Percentiles rank a stretch among this genome's conserved stretches.
Evolutionary conservation across 306 rosid species (phyloP).

Genomic region (Acacia crassicarpa): DNA sequence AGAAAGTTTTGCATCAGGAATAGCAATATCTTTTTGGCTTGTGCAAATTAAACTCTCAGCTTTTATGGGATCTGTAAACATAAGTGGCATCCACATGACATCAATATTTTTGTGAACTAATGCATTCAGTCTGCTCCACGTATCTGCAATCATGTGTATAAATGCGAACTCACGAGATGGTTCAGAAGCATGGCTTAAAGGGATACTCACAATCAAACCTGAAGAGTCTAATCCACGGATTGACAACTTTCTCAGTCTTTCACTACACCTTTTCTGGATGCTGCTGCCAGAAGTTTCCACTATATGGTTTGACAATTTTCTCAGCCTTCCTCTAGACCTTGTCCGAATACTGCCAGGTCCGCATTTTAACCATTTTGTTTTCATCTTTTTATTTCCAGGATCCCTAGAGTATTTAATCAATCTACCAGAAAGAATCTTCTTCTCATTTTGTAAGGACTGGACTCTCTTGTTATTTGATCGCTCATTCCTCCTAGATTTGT

Average conservation of each 20-base stretch:
- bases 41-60: not conserved
- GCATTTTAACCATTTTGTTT: not conserved
- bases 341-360: constrained; percentile 24
- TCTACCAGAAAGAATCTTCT: not conserved
- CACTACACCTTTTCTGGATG: not conserved
- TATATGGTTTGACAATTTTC: not conserved
- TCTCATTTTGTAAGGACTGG: not conserved
- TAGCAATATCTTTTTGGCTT: not conserved
- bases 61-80: not conserved
- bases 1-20: not conserved
- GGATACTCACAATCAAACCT: constrained; percentile 41
- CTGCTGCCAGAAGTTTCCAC: not conserved
- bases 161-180: not conserved
- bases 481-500: not conserved
- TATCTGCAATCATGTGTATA: not conserved
- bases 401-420: not conserved
- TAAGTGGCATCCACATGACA: not conserved
- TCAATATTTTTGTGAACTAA: not conserved
- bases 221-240: constrained; percentile 29
- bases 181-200: not conserved
- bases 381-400: not conserved
- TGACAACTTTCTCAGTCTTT: constrained; percentile 25
- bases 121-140: not conserved
- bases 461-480: not conserved
- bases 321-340: constrained; percentile 35